These are phyloP conservation scores for Cerioporus squamosus DNA, from an alignment of 1,284 basidiomycete genomes.

Conservation along the genomic window DNA sequence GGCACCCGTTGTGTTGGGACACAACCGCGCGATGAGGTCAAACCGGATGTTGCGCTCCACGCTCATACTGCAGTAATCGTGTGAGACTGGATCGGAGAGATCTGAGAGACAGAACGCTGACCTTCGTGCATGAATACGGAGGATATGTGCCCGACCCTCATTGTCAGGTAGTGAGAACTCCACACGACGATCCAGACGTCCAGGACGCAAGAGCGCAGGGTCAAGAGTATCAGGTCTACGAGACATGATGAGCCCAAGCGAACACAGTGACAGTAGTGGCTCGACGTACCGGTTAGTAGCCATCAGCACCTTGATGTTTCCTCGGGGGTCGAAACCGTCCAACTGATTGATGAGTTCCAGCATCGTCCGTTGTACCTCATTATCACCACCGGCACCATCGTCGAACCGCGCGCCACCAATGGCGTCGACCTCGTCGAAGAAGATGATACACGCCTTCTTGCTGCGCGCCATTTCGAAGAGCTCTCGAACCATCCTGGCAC, in stretches of 20 bases:
- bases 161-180: slow-evolving; percentile 97
- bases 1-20: slow-evolving; percentile 98
- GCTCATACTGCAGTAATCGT: slow-evolving; percentile 76
- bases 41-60: slow-evolving; percentile 98
- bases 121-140: slow-evolving; percentile 97
- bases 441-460: slow-evolving; percentile 99
- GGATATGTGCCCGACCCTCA: slow-evolving; percentile 95
- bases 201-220: slow-evolving; percentile 94
- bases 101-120: slow-evolving; percentile 34
- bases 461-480: slow-evolving; percentile 99
- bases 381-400: slow-evolving; percentile 98
- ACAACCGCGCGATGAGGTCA: slow-evolving; percentile 95
- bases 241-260: not conserved
- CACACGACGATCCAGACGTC: slow-evolving; percentile 93
- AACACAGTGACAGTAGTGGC: slow-evolving; percentile 2
- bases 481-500: slow-evolving; percentile 98
- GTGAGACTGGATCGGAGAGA: slow-evolving; percentile 3
- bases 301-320: slow-evolving; percentile 99
- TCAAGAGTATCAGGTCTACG: slow-evolving; percentile 95
- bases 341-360: slow-evolving; percentile 98
- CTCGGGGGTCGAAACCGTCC: slow-evolving; percentile 97
- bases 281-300: slow-evolving; percentile 87
- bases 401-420: slow-evolving; percentile 99
- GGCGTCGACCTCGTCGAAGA: slow-evolving; percentile 98
- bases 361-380: slow-evolving; percentile 99